Percentiles rank a stretch among this genome's conserved stretches.
phyloP scores from a whole-genome alignment of 768 basidiomycete genomes.

The Sistotremastrum niveocremeum region DNA sequence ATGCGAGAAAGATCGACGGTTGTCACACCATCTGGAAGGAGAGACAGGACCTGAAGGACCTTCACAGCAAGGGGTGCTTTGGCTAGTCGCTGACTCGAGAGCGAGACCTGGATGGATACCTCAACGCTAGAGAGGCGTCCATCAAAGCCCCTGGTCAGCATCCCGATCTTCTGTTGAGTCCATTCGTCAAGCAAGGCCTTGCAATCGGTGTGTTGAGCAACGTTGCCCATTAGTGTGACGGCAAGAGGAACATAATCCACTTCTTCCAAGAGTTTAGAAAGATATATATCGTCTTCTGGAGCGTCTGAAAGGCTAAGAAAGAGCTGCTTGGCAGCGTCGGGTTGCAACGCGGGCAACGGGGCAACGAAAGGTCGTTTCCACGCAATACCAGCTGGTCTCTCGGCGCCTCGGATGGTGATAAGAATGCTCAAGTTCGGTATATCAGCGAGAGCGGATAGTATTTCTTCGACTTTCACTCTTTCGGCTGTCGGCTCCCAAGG shows the following conservation, averaged over 20 bases:
- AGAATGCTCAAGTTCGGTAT: conserved; percentile 18
- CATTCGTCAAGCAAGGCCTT: conserved; percentile 9
- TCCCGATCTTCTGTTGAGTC: conserved; percentile 8
- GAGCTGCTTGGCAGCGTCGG: conserved; percentile 9
- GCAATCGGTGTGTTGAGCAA: conserved; percentile 5
- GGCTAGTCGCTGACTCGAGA: conserved; percentile 19
- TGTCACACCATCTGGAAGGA: conserved; percentile 18
- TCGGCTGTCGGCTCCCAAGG: conserved; percentile 18
- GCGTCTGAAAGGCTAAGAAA: conserved; percentile 10
- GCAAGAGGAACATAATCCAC: conserved; percentile 33
- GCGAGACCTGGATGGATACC: conserved; percentile 18
- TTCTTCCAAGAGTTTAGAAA: conserved; percentile 85
- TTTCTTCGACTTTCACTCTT: conserved; percentile 12
- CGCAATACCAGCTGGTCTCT: conserved; percentile 14
- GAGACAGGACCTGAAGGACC: conserved; percentile 16
- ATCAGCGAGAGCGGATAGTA: conserved; percentile 13
- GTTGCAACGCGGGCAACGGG: conserved; percentile 9
- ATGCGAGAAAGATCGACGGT: not conserved
- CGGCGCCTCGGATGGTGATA: conserved; percentile 21
- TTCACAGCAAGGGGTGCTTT: conserved; percentile 9
- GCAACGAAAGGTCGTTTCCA: conserved; percentile 11
- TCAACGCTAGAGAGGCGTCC: conserved; percentile 17
- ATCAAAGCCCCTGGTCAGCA: conserved; percentile 8
- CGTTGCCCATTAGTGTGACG: conserved; percentile 21
- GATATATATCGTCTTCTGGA: conserved; percentile 28